Percentiles rank a stretch among this genome's conserved stretches.
These are phyloP conservation scores for Colletotrichum abscissum DNA, from an alignment of 2,329 filamentous ascomycete species.

Conservation along the genomic window DNA sequence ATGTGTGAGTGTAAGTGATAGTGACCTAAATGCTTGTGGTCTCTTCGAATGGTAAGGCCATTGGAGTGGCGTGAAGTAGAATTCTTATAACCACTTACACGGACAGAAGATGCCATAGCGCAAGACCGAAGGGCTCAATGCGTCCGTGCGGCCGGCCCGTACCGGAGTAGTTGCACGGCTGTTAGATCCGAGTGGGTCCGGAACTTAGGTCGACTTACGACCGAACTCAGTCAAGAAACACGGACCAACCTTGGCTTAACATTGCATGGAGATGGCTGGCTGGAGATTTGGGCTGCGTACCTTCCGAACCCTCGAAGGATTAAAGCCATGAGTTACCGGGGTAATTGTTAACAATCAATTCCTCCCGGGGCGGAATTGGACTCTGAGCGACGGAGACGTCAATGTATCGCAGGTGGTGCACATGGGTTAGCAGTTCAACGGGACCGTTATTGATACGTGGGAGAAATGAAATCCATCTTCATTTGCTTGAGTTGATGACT, in stretches of 20 bases:
- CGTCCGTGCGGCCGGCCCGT: background rate
- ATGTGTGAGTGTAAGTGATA: background rate
- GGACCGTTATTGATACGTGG: too few species aligned
- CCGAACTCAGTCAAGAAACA: background rate
- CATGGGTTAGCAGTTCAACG: background rate
- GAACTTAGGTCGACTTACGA: background rate
- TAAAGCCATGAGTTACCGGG: background rate
- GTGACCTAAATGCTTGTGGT: background rate
- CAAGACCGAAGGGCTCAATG: background rate
- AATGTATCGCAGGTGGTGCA: background rate
- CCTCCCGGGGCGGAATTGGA: background rate
- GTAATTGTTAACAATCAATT: background rate
- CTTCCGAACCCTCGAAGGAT: background rate
- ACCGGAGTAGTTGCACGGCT: background rate
- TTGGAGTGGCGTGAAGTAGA: too few species aligned
- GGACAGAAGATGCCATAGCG: background rate
- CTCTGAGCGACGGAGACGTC: too few species aligned
- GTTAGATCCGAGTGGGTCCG: constrained; percentile 19
- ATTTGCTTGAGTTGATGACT: too few species aligned
- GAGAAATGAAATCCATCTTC: background rate
- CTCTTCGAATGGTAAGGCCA: background rate
- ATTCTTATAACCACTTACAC: background rate
- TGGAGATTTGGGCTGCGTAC: background rate
- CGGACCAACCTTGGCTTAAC: background rate
- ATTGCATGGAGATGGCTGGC: too few species aligned